Conservation (phyloP, 108 stramenopile species). For the Skeletonema grethae region DNA sequence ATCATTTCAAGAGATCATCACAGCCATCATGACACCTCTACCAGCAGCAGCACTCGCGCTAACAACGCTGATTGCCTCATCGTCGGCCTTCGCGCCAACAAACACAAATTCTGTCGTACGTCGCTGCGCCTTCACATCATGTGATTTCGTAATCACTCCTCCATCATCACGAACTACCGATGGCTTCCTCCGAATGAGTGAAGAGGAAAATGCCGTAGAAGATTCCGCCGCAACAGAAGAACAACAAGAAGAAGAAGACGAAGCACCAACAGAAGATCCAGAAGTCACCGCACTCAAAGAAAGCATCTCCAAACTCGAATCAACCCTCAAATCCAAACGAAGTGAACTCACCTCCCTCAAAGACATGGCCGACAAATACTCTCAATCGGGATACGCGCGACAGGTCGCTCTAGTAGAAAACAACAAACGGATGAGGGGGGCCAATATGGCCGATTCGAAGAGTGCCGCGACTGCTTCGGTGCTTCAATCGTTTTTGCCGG, state of each 20-base stretch:
- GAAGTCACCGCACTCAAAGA: constrained; percentile 59
- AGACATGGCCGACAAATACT: constrained; percentile 70
- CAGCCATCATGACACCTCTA: constrained; percentile 13
- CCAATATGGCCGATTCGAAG: constrained; percentile 53
- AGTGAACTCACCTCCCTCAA: constrained; percentile 37
- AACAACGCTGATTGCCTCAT: constrained; percentile 21
- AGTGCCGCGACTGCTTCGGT: constrained; percentile 52
- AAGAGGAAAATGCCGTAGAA: constrained; percentile 21
- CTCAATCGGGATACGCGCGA: constrained; percentile 76
- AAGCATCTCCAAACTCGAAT: constrained; percentile 68
- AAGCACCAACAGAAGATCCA: constrained; percentile 54
- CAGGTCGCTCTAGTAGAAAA: constrained; percentile 84
- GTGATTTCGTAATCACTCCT: background rate
- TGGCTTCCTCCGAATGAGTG: constrained; percentile 23
- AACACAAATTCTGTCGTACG: background rate
- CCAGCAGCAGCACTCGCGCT: constrained; percentile 10
- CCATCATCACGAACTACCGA: constrained; percentile 5
- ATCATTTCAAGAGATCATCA: too few relatives aligned
- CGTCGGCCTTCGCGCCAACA: constrained; percentile 9
- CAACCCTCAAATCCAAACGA: constrained; percentile 56
- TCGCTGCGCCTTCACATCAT: constrained; percentile 5
- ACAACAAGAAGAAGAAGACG: constrained; percentile 32
- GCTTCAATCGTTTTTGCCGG: constrained; percentile 63
- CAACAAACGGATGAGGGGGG: constrained; percentile 67
- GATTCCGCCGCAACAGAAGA: constrained; percentile 8